Percentiles rank a stretch among this genome's conserved stretches.
These are phyloP conservation scores for Metschnikowia proteae DNA, from an alignment of 805 yeast genomes.

Conservation along the genomic window DNA sequence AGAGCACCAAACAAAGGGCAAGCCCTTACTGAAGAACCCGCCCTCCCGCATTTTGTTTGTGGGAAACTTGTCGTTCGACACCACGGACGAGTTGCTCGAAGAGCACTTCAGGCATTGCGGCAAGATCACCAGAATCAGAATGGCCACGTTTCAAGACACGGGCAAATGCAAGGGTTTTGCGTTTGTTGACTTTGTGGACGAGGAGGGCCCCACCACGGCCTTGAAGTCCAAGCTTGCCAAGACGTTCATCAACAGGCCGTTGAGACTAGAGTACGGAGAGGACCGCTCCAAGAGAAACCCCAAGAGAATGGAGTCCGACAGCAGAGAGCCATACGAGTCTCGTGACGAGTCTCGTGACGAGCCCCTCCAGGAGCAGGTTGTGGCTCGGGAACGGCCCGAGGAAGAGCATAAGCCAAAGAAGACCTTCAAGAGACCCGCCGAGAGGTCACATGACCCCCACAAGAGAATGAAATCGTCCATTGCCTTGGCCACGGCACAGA, in stretches of 20 bases:
- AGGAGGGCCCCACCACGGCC: slow-evolving; percentile 79
- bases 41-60: slow-evolving; percentile 88
- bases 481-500: slow-evolving; percentile 82
- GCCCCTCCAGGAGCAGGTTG: not conserved
- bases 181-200: slow-evolving; percentile 79
- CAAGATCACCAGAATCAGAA: slow-evolving; percentile 74
- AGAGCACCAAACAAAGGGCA: slow-evolving; percentile 42
- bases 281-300: slow-evolving; percentile 80
- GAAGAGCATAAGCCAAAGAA: slow-evolving; percentile 1
- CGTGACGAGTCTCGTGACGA: not conserved
- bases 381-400: not conserved
- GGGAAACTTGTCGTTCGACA: slow-evolving; percentile 90
- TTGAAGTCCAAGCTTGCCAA: slow-evolving; percentile 66
- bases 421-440: slow-evolving; percentile 14
- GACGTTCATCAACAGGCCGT: slow-evolving; percentile 64
- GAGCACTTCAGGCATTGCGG: slow-evolving; percentile 91
- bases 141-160: slow-evolving; percentile 97
- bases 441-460: slow-evolving; percentile 24
- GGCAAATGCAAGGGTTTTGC: slow-evolving; percentile 98
- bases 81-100: slow-evolving; percentile 72
- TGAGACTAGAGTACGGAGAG: slow-evolving; percentile 91
- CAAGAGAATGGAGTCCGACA: slow-evolving; percentile 18
- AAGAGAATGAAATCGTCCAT: slow-evolving; percentile 70
- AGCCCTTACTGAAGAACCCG: slow-evolving; percentile 61
- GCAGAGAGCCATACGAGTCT: not conserved